Percentiles rank a stretch among this genome's conserved stretches.
phyloP scores from a whole-genome alignment of 768 basidiomycete species.

The Mycena belliarum region DNA sequence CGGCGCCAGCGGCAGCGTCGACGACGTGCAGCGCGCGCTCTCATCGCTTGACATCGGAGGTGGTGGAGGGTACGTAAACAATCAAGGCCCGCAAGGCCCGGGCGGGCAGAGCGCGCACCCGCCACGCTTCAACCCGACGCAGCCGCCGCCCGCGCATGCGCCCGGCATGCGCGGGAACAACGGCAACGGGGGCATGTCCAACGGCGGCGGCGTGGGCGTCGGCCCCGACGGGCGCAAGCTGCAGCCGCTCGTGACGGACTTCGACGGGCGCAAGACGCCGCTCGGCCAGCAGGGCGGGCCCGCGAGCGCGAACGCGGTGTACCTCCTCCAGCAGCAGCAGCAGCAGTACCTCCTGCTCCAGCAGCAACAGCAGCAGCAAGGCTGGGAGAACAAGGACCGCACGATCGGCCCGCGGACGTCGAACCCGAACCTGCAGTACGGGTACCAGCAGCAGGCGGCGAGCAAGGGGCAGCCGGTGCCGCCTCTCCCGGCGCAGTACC shows the following conservation, averaged over 20 bases:
- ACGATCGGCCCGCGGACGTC: conserved; percentile 54
- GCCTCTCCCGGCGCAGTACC: conserved; percentile 71
- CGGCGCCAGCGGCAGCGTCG: conserved; percentile 46
- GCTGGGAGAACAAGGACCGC: conserved; percentile 6
- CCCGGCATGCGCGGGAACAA: conserved; percentile 41
- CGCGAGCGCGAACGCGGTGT: conserved; percentile 46
- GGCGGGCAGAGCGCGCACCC: conserved; percentile 60
- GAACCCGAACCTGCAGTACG: conserved; percentile 69
- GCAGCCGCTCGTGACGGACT: conserved; percentile 56
- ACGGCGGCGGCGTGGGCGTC: conserved; percentile 26
- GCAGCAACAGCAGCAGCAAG: conserved; percentile 27
- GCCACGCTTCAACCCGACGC: conserved; percentile 65
- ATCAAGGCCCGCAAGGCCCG: conserved; percentile 49
- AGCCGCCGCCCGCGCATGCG: conserved; percentile 48
- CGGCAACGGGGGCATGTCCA: conserved; percentile 11
- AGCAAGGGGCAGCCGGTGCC: conserved; percentile 61
- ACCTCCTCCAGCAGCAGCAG: conserved; percentile 35
- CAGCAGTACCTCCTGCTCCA: conserved; percentile 34
- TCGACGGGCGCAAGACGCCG: conserved; percentile 68
- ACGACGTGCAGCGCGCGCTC: conserved; percentile 77
- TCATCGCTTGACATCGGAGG: conserved; percentile 64
- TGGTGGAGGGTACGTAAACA: conserved; percentile 29
- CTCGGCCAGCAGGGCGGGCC: conserved; percentile 49
- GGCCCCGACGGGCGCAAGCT: conserved; percentile 35
- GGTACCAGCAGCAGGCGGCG: conserved; percentile 52